Base-by-base conservation (phyloP, 768 basidiomycete species). In the Trametopsis cervina region DNA sequence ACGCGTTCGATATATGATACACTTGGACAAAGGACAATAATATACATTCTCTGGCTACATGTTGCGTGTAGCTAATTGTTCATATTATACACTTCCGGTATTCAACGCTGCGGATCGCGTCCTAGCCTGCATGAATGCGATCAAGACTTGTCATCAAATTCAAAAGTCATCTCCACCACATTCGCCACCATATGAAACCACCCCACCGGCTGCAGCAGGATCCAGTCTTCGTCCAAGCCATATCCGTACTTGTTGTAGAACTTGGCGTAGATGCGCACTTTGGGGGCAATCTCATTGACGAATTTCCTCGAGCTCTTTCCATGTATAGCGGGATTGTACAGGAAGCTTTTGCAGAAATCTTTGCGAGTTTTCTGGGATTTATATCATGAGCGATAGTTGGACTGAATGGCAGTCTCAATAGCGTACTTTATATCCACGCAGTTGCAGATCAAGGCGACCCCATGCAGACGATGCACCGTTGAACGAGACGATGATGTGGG, bases 1-100 rank as follows among this genome's bases (percentile, higher is more conserved):
- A 62, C 70, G 74, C 58, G 67, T 76, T 69, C 71, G 74, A 69
- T 71, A 69, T 69, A 69, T 75, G 58, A 73, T 33, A 33, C 29
- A 33, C n/a, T n/a, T n/a, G n/a, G n/a, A n/a, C n/a, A n/a, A n/a
- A n/a, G n/a, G n/a, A n/a, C n/a, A n/a, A n/a, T n/a, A n/a, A n/a
- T n/a, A n/a, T n/a, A n/a, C n/a, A n/a, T n/a, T n/a, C n/a, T n/a
- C n/a, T n/a, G n/a, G n/a, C n/a, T n/a, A n/a, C n/a, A n/a, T n/a
- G n/a, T n/a, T n/a, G n/a, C n/a, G n/a, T n/a, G n/a, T n/a, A n/a
- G n/a, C n/a, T n/a, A n/a, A n/a, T n/a, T n/a, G n/a, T n/a, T n/a
- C n/a, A n/a, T n/a, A n/a, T n/a, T n/a, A n/a, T n/a, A n/a, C n/a
- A n/a, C n/a, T n/a, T n/a, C n/a, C n/a, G n/a, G n/a, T n/a, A n/a